Evolutionary conservation across 176 grass and related monocot species (phyloP), one percentile per base, ranked within the genome.

Genomic region (Microstegium vimineum): DNA sequence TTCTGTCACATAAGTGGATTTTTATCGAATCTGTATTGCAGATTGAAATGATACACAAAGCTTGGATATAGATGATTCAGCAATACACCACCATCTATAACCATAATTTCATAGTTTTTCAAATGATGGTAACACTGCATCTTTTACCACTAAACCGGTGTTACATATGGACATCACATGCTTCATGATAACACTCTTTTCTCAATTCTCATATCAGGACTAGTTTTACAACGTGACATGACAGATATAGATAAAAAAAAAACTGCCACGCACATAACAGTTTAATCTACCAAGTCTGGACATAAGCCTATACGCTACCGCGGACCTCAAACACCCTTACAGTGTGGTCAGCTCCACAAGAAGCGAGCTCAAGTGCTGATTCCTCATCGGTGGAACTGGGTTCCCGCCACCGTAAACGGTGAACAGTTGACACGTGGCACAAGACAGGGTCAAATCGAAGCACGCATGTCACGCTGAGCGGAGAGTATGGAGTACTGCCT

Each of bases 281-380:
- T 16, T 54, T 73, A 40, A 33, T 49, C 8, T 38, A 49, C 18
- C 30, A 85, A 18, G 65, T 71, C 34, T 75, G 27, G 56, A 65
- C 54, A 76, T 85, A 26, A 7, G 28, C 59, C 43, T 77, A 67
- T 67, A 66, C 47, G 22, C 22, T 25, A 69, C 52, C 77, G 78
- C 5, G 54, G 43, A 99, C 76, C 30, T 88, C 52, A 86, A 93
- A 95, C 64, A 99, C 87, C 80, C 96, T 95, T 43, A 95, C 91
- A 72, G 87, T 90, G 71, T 95, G 93, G 84, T 95, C 96, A 57
- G 96, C 89, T 79, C 96, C 96, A 85, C 93, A 99, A 83, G 96
- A 99, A 77, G 93, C 91, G 70, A 99, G 64, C 63, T 91, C 71
- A 46, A 80, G 49, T 13, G 68, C 17, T 27, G 71, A 85, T 86